Evolutionary conservation across 129 eudicot species (phyloP), one percentile per base, ranked within the genome.

Genomic region (Smallanthus sonchifolius): DNA sequence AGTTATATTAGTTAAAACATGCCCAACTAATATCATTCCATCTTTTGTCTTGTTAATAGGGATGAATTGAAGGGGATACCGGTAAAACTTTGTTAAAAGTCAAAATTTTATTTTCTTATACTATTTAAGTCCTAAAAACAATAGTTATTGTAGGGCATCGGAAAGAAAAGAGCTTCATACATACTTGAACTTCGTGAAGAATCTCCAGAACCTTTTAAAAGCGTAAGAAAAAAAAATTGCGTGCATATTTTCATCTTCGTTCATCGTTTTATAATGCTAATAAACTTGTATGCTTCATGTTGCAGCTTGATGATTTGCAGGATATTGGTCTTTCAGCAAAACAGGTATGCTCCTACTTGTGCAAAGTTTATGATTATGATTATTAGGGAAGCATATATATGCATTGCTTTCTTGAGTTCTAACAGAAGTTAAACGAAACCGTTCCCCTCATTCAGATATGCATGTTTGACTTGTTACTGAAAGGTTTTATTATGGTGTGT

Each of bases 281-380:
- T 5, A 16, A 20, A 56, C 40, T 52, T 43, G 2, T 54, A 13
- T 47, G 14, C 55, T 56, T 81, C 7, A 15, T 28, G 37, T 83
- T 81, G 74, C 84, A 94, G 98, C 93, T 94, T 64, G 98, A 90
- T 17, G 97, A 94, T 70, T 74, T 94, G 67, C 81, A 88, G 48
- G 84, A 85, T 0, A 85, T 94, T 34, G 98, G 98, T 38, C 89
- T 94, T 73, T 90, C 98, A 9, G 89, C 83, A 59, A 94, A 94
- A 74, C 97, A 94, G 89, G 98, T 90, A 5, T 17, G 16, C 19
- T 57, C 42, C 13, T 69, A 69, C 39, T 49, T 28, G n/a, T 42
- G 42, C 39, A 8, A 15, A n/a, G 28, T 73, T 51, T 47, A 4
- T 49, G 32, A 4, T 63, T 17, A 20, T 16, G 42, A 17, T 19